phyloP scores from a whole-genome alignment of 2,329 filamentous ascomycete genomes.

The Ustulina deusta region DNA sequence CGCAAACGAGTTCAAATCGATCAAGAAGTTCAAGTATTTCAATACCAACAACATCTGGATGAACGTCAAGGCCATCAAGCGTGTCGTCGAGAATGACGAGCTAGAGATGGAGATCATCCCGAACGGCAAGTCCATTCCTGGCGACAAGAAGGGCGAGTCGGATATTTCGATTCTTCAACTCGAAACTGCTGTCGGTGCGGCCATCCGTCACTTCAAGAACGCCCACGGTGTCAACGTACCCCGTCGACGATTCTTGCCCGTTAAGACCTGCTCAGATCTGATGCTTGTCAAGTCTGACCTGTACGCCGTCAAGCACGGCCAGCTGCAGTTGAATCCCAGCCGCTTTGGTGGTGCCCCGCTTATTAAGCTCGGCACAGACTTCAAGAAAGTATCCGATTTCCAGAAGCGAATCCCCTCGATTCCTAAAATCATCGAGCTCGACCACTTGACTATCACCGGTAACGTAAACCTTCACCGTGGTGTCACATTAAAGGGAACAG shows the following conservation, averaged over 20 bases:
- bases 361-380: conserved; percentile 98
- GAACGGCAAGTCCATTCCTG: conserved; percentile 98
- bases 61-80: conserved; percentile 97
- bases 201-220: conserved; percentile 98
- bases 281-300: conserved; percentile 99
- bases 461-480: conserved; percentile 96
- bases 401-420: conserved; percentile 88
- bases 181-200: conserved; percentile 97
- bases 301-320: conserved; percentile 98
- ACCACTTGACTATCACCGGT: conserved; percentile 97
- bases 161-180: conserved; percentile 98
- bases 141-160: conserved; percentile 99
- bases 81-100: conserved; percentile 97
- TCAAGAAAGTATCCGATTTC: conserved; percentile 99
- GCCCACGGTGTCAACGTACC: conserved; percentile 99
- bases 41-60: conserved; percentile 99
- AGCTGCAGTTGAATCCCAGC: conserved; percentile 95
- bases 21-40: conserved; percentile 99
- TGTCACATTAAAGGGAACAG: conserved; percentile 96
- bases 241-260: conserved; percentile 95
- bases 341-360: conserved; percentile 96
- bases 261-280: conserved; percentile 99
- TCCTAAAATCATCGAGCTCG: conserved; percentile 89
- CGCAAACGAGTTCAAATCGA: conserved; percentile 99
- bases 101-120: conserved; percentile 99